Conservation (phyloP, 139 green algal genomes). For the Dunaliella sp. region DNA sequence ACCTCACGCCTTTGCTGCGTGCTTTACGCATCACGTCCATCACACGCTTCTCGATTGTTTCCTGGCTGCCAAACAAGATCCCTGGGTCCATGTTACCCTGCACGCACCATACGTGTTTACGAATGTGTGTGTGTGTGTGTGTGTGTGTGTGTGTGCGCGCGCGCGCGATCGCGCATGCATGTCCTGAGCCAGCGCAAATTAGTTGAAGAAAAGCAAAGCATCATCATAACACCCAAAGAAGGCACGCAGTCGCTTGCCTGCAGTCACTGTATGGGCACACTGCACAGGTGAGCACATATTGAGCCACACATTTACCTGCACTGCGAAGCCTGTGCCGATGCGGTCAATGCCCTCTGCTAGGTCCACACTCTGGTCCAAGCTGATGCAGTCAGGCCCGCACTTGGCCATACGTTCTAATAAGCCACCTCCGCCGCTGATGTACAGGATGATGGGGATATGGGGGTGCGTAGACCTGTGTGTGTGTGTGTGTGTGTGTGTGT, state of each 20-base stretch:
- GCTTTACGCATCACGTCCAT: constrained; percentile 72
- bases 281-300: too few species aligned
- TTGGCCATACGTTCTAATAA: constrained; percentile 91
- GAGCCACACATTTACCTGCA: too few species aligned
- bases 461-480: constrained; percentile 56
- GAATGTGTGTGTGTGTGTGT: too few species aligned
- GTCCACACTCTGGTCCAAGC: constrained; percentile 84
- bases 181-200: too few species aligned
- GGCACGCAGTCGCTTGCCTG: too few species aligned
- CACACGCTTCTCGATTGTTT: constrained; percentile 76
- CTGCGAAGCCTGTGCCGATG: constrained; percentile 74
- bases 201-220: too few species aligned
- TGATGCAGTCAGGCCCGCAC: constrained; percentile 81
- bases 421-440: constrained; percentile 83
- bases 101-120: too few species aligned
- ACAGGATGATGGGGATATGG: constrained; percentile 91
- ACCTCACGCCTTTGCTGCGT: constrained; percentile 50
- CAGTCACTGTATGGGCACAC: too few species aligned
- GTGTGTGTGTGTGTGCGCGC: too few species aligned
- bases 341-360: constrained; percentile 80
- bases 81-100: constrained; percentile 94
- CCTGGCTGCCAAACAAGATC: constrained; percentile 81
- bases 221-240: too few species aligned
- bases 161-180: too few species aligned
- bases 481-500: background rate